These are phyloP conservation scores for Capronia americana DNA, from an alignment of 2,329 filamentous ascomycete genomes.

Conservation along the genomic window DNA sequence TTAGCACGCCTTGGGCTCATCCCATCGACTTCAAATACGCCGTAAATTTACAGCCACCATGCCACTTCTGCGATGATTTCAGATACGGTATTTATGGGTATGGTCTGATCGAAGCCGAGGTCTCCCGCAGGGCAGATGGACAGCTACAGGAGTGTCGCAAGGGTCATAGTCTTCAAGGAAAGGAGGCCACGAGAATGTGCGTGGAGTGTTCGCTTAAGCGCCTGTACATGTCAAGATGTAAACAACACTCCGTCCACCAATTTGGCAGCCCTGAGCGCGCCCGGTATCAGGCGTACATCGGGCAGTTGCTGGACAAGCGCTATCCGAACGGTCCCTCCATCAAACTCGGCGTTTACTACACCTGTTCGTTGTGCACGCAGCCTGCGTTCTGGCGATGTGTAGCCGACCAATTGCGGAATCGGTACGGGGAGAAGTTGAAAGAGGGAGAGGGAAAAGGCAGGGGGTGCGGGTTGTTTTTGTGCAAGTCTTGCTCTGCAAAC, in stretches of 20 bases:
- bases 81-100: constrained; percentile 37
- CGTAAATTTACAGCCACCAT: constrained; percentile 12
- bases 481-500: constrained; percentile 22
- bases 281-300: constrained; percentile 16
- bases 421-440: constrained; percentile 13
- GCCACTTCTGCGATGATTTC: constrained; percentile 39
- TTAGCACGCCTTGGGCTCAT: constrained; percentile 38
- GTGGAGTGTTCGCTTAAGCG: constrained; percentile 34
- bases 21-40: constrained; percentile 38
- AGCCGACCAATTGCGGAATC: constrained; percentile 29
- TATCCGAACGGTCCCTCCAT: constrained; percentile 12
- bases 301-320: constrained; percentile 13
- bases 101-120: constrained; percentile 25
- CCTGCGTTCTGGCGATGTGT: constrained; percentile 36
- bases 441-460: constrained; percentile 19
- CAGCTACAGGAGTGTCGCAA: constrained; percentile 32
- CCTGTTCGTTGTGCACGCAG: constrained; percentile 33
- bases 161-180: constrained; percentile 28
- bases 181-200: constrained; percentile 39
- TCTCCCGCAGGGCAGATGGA: constrained; percentile 24
- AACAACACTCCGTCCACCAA: constrained; percentile 15
- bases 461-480: constrained; percentile 37
- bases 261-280: not conserved
- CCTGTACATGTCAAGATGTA: constrained; percentile 37
- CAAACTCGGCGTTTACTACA: constrained; percentile 18